Conservation (phyloP, 2,329 filamentous ascomycete genomes). For the Neonectria hederae region DNA sequence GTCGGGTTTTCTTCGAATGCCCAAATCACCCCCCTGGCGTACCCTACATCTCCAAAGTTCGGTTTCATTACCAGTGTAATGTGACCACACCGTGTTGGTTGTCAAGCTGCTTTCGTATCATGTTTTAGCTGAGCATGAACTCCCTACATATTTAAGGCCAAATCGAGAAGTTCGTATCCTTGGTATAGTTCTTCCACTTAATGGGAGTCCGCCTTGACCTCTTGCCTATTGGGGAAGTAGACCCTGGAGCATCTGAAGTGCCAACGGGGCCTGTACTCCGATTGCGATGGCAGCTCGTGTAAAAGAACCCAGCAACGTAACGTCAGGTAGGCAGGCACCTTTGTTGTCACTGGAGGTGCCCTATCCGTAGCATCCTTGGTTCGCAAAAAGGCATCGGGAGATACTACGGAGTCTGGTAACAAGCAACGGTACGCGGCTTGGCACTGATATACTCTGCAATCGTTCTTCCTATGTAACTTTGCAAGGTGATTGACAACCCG, state of each 20-base stretch:
- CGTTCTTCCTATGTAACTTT: background rate
- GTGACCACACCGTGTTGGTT: too few relatives aligned
- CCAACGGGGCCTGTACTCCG: background rate
- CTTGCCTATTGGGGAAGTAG: background rate
- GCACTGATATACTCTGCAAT: background rate
- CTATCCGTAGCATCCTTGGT: background rate
- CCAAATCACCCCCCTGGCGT: background rate
- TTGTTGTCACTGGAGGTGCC: background rate
- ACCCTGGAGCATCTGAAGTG: background rate
- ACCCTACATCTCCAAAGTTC: background rate
- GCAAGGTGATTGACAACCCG: background rate
- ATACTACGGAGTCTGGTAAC: background rate
- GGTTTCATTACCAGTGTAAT: background rate
- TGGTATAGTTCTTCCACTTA: background rate
- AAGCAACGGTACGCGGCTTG: background rate
- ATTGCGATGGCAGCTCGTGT: background rate
- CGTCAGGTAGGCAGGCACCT: background rate
- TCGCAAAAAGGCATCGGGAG: background rate
- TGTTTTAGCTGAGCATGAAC: background rate
- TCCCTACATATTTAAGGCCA: background rate
- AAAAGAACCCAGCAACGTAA: background rate
- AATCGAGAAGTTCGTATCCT: background rate
- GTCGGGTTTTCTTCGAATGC: background rate
- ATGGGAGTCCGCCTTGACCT: background rate
- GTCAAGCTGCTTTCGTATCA: background rate